Base-by-base conservation (phyloP, 2,329 filamentous ascomycete genomes). In the Colletotrichum orchidophilum region DNA sequence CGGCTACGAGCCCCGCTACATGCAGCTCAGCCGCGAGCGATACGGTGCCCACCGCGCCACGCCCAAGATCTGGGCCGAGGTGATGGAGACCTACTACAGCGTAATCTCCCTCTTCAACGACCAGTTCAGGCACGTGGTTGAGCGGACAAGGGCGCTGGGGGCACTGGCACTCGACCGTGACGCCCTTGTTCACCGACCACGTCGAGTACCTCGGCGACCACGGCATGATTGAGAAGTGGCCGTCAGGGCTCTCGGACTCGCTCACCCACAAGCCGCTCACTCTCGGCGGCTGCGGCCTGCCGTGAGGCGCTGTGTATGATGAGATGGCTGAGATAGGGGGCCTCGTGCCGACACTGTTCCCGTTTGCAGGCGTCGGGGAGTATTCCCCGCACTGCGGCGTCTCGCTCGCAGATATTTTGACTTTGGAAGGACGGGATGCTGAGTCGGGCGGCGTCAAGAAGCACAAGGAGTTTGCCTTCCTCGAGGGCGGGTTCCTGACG, bases 181-280 rank as follows among this genome's bases (percentile, higher is more conserved):
- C 82, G 0, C 79, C 85, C 77, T 84, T 85, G 73, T 84, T 83
- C 64, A 84, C 82, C 0, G 82, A 84, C 54, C 84, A 84, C 67
- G 84, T 84, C 3, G 83, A 86, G 63, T 87, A 83, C 61, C 79
- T 87, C 0, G 84, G 84, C 13, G 84, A 86, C 62, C 79, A 85
- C 63, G 84, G 84, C 0, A 75, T 86, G 13, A 83, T 87, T 26
- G 84, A 87, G 74, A 86, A 86, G 67, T 86, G 84, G 83, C 84
- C 83, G 0, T 84, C 81, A 0, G 84, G 81, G 3, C 73, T 85
- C 0, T 84, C 80, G 0, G 81, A 85, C 35, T 78, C 78, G 1
- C 77, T 86, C 1, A 78, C 81, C 0, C 82, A 82, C 18, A 82
- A 85, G 61, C 85, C 84, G 0, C 76, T 86, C 0, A 81, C 86